Evolutionary conservation across 371 early-diverging fungal species (phyloP), one percentile per base, ranked within the genome.

Genomic region (Catenaria anguillulae): DNA sequence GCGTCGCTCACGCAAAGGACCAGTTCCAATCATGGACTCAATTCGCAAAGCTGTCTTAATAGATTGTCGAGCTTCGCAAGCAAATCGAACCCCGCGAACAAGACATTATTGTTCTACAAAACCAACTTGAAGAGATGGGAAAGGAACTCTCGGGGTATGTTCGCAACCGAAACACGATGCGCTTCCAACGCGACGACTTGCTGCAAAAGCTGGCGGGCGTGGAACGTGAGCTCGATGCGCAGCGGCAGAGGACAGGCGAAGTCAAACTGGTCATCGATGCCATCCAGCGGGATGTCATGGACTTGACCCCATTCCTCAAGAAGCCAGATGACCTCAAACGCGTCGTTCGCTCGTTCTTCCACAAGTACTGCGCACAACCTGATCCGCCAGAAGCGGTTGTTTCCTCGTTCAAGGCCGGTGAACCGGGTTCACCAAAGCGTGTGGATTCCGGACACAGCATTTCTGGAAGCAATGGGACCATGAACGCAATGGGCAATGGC

Each of bases 71-170:
- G 67, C 68, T 80, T 29, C 75, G 75, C 63, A 68, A 71, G 24
- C 80, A 80, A 58, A 77, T 80, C 55, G 80, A 80, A 65, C 80
- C 80, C 10, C 58, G 78, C 21, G 79, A 80, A 65, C 67, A 70
- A 33, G 77, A 79, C 52, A 78, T 79, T 52, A 26, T 43, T 23
- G 21, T n/a, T 23, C 34, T 62, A 12, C 29, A 33, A 29, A 31
- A 12, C 4, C 59, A 62, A 61, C 33, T 62, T n/a, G 61, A 8
- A 17, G 50, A 50, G 33, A 61, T 61, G 61, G 36, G 33, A 10
- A 17, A 60, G 13, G 61, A 61, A 12, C 55, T 61, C 29, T 60
- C 17, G 13, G 54, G 26, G 34, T 61, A 61, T 17, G n/a, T 43
- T 15, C 17, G 61, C 6, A 17, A 23, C 0, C 34, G 42, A n/a